Evolutionary conservation across 306 rosid genomes (phyloP).

Genomic region (Cucurbita moschata): DNA sequence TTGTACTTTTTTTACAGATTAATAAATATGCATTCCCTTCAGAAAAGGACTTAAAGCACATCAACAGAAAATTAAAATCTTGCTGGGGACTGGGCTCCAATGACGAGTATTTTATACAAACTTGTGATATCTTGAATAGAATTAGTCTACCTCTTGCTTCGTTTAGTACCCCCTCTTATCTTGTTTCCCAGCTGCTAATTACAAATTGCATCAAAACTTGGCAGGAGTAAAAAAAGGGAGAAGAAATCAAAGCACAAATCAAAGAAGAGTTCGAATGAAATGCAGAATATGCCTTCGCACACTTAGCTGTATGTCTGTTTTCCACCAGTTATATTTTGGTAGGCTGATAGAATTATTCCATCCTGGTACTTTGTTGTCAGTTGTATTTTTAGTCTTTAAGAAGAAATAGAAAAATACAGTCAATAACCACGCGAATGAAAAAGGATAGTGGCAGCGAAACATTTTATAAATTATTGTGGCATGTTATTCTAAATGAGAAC

Average conservation of each 20-base stretch:
- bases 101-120: slow-evolving; percentile 51
- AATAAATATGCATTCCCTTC: slow-evolving; percentile 52
- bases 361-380: background rate
- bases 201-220: slow-evolving; percentile 5
- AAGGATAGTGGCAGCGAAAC: background rate
- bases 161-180: background rate
- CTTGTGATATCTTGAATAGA: slow-evolving; percentile 7
- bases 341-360: background rate
- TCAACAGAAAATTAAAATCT: slow-evolving; percentile 66
- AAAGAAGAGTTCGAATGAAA: slow-evolving; percentile 49
- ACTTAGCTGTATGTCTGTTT: slow-evolving; percentile 15
- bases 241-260: slow-evolving; percentile 93
- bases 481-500: background rate
- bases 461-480: background rate
- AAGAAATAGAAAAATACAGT: background rate
- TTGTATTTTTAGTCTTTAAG: background rate
- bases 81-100: slow-evolving; percentile 84
- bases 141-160: background rate
- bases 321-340: background rate
- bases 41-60: slow-evolving; percentile 78
- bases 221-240: slow-evolving; percentile 77
- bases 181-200: background rate
- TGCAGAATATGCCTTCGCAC: slow-evolving; percentile 16
- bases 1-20: slow-evolving; percentile 29
- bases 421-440: background rate